A percentile compares a stretch with the other conserved stretches of the same genome.
phyloP scores from a whole-genome alignment of 2,329 filamentous ascomycete species.

The Trichoderma cornu-damae region DNA sequence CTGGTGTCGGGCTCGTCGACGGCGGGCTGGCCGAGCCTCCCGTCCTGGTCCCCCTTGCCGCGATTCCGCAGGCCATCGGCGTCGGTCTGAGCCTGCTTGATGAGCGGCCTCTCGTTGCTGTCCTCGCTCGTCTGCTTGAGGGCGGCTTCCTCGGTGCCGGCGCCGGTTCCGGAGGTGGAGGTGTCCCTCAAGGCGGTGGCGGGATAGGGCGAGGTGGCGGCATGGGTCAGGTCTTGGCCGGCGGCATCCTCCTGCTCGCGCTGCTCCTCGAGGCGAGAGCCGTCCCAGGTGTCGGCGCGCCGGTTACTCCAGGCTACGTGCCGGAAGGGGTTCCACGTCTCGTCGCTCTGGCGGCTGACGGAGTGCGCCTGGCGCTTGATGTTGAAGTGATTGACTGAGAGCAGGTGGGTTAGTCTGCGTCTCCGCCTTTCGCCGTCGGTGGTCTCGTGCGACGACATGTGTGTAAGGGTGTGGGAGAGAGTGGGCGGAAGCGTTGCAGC shows the following conservation, averaged over 20 bases:
- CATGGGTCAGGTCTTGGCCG: conserved; percentile 34
- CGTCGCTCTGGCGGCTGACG: conserved; percentile 37
- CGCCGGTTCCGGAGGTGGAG: conserved; percentile 27
- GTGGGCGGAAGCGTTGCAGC: conserved; percentile 12
- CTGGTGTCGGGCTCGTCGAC: conserved; percentile 22
- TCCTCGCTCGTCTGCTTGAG: conserved; percentile 22
- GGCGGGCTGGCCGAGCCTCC: conserved; percentile 22
- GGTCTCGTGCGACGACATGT: conserved; percentile 16
- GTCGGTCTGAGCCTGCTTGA: conserved; percentile 23
- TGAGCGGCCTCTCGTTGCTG: conserved; percentile 21
- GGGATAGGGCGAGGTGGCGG: conserved; percentile 32
- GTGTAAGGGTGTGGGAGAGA: background rate
- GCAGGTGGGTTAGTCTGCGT: conserved; percentile 16
- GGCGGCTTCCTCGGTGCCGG: conserved; percentile 23
- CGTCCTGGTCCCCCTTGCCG: conserved; percentile 26
- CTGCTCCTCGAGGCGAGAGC: conserved; percentile 31
- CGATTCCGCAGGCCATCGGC: conserved; percentile 31
- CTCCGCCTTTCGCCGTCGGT: background rate
- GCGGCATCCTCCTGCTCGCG: conserved; percentile 23
- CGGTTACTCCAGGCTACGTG: conserved; percentile 31
- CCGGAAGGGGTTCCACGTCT: conserved; percentile 42
- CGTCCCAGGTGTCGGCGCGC: conserved; percentile 35
- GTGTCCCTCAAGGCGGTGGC: conserved; percentile 22
- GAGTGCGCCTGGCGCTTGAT: conserved; percentile 43
- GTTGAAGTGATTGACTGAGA: conserved; percentile 42